Percentiles rank a stretch among this genome's conserved stretches.
These are phyloP conservation scores for Metschnikowia baotianmanensis DNA, from an alignment of 805 yeast species.

Conservation along the genomic window DNA sequence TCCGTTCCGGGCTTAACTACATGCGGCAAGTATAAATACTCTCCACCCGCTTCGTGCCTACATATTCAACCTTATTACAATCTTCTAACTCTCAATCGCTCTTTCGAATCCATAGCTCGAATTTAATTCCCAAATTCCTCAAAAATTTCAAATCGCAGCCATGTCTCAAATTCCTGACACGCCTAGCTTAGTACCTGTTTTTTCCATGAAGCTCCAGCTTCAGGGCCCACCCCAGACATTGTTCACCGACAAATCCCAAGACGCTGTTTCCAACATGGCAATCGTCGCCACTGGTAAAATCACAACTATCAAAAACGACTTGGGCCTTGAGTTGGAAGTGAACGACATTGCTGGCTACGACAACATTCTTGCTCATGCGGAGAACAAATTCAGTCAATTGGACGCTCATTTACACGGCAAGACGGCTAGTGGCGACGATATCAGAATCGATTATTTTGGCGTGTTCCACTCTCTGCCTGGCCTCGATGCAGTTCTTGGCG, in stretches of 20 bases:
- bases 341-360: conserved; percentile 43
- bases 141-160: not conserved
- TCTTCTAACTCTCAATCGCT: no score
- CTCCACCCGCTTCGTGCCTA: no score
- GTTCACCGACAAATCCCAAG: conserved; percentile 17
- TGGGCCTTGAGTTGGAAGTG: conserved; percentile 33
- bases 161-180: conserved; percentile 19
- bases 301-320: conserved; percentile 29
- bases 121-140: no score
- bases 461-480: conserved; percentile 39
- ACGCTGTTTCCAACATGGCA: conserved; percentile 23
- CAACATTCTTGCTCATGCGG: conserved; percentile 40
- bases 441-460: conserved; percentile 48
- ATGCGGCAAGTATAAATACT: no score
- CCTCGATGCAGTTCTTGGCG: conserved; percentile 35
- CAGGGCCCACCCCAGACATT: conserved; percentile 22
- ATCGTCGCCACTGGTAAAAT: conserved; percentile 28
- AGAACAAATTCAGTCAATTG: conserved; percentile 29
- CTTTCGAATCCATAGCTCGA: no score
- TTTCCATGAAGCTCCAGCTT: conserved; percentile 28
- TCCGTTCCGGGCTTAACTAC: no score
- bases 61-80: no score
- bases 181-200: conserved; percentile 33
- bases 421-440: conserved; percentile 42
- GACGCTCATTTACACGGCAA: conserved; percentile 51